phyloP scores from a whole-genome alignment of 805 yeast species.

The Monosporozyma unispora region DNA sequence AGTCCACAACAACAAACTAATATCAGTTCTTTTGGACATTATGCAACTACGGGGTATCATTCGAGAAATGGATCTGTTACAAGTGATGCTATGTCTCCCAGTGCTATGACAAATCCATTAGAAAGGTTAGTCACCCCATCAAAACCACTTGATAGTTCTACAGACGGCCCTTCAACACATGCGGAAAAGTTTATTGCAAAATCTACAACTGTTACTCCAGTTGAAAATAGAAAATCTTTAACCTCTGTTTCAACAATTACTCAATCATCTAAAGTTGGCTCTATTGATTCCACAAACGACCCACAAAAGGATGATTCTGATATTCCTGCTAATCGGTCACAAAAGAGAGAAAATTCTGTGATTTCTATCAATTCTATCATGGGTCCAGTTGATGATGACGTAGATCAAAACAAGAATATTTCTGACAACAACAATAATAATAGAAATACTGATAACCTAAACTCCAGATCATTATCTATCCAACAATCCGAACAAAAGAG shows the following conservation, averaged over 20 bases:
- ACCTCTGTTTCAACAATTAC: background rate
- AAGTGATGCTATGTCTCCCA: constrained; percentile 27
- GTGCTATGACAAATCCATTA: constrained; percentile 9
- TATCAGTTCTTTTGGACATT: constrained; percentile 18
- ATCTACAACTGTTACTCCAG: background rate
- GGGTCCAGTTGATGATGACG: background rate
- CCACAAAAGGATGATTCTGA: background rate
- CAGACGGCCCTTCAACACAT: background rate
- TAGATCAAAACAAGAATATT: background rate
- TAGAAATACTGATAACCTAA: background rate
- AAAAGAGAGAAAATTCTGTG: constrained; percentile 7
- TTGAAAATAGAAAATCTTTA: background rate
- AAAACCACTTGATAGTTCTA: background rate
- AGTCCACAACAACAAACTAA: constrained; percentile 7
- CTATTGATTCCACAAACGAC: background rate
- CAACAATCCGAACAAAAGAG: background rate
- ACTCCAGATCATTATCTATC: background rate
- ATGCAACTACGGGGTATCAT: constrained; percentile 19
- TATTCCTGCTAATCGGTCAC: background rate
- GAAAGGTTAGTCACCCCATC: constrained; percentile 2
- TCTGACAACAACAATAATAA: background rate
- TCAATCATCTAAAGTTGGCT: background rate
- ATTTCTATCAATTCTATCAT: constrained; percentile 6
- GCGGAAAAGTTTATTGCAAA: background rate
- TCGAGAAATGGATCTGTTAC: constrained; percentile 26